Evolutionary conservation across 306 rosid species (phyloP).

Genomic region (Malus asiatica): DNA sequence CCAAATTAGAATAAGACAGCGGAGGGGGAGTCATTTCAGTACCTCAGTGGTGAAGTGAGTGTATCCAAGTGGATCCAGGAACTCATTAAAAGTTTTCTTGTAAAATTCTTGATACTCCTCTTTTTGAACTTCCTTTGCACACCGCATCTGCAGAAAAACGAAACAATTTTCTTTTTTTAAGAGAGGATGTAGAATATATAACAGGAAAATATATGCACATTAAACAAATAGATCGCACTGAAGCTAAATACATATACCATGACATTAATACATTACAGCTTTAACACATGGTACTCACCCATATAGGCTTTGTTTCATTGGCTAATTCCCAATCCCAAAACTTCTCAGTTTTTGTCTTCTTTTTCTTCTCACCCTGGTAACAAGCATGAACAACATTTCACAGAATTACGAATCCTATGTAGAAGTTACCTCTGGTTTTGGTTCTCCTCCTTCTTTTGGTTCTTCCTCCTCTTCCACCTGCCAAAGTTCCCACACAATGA

Average conservation of each 20-base stretch:
- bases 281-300: constrained; percentile 52
- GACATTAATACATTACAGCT: not conserved
- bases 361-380: constrained; percentile 70
- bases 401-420: not conserved
- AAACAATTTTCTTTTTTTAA: not conserved
- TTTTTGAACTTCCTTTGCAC: constrained; percentile 72
- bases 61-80: constrained; percentile 81
- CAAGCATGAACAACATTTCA: constrained; percentile 8
- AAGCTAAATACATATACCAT: not conserved
- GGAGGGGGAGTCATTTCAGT: not conserved
- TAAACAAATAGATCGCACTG: not conserved
- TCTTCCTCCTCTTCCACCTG: constrained; percentile 99
- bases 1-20: not conserved
- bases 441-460: constrained; percentile 90
- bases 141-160: constrained; percentile 62
- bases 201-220: not conserved
- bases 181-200: not conserved
- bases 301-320: constrained; percentile 92
- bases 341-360: constrained; percentile 76
- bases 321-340: constrained; percentile 98
- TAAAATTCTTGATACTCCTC: constrained; percentile 90
- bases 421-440: constrained; percentile 55
- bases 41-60: constrained; percentile 98
- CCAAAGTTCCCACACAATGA: constrained; percentile 15
- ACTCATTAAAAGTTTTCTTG: constrained; percentile 80